A percentile compares a stretch with the other conserved stretches of the same genome.
Evolutionary conservation across 345 rosid genomes (phyloP).

Genomic region (Hypericum androsaemum): DNA sequence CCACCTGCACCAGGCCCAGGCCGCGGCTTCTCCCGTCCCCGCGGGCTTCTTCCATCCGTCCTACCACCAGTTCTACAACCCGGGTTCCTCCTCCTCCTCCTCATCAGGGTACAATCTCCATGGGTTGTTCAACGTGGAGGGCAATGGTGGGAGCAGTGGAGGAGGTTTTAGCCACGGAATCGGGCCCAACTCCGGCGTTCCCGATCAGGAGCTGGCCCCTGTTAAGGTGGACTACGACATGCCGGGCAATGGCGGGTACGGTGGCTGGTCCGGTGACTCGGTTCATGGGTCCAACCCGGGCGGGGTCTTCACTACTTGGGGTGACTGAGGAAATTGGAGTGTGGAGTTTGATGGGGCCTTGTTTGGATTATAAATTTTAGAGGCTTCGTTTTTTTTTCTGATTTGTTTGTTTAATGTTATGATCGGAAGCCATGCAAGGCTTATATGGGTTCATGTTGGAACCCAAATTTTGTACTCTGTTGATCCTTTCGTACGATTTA

Average conservation of each 20-base stretch:
- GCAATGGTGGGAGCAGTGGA: constrained; percentile 34
- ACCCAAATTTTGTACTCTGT: too few species aligned
- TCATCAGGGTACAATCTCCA: constrained; percentile 3
- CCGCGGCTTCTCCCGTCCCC: constrained; percentile 30
- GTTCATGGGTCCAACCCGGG: constrained; percentile 68
- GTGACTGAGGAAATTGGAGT: constrained; percentile 36
- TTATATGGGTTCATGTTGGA: too few species aligned
- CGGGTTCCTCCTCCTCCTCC: too few species aligned
- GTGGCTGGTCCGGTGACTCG: constrained; percentile 62
- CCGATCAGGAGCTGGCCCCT: constrained; percentile 43
- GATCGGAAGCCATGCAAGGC: too few species aligned
- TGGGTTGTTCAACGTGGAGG: constrained; percentile 48
- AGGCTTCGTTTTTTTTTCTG: too few species aligned
- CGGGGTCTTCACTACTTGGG: constrained; percentile 76
- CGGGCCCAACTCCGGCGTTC: constrained; percentile 32
- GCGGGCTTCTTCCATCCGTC: constrained; percentile 38
- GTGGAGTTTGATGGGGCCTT: too few species aligned
- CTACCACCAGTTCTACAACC: constrained; percentile 44
- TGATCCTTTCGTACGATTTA: too few species aligned
- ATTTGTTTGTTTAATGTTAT: too few species aligned
- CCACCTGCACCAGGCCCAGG: constrained; percentile 68
- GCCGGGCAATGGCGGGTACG: constrained; percentile 45
- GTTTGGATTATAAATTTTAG: too few species aligned
- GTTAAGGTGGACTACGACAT: constrained; percentile 90
- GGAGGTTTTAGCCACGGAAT: constrained; percentile 49